Base-by-base conservation (phyloP, 495 filamentous ascomycete genomes). In the Penicillium cosmopolitanum region DNA sequence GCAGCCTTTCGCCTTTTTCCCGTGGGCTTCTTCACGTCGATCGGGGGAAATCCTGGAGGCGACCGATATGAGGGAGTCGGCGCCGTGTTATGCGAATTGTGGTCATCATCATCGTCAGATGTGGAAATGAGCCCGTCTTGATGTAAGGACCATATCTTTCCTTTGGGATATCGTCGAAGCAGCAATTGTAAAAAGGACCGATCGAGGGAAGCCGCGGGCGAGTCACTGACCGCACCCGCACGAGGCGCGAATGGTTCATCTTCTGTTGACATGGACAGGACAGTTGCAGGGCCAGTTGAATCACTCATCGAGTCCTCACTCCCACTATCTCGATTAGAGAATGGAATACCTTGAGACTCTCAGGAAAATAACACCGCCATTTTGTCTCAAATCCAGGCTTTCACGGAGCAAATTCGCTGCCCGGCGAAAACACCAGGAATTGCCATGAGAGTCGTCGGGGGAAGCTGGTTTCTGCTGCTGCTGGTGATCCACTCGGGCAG, bases 61-160 rank as follows among this genome's bases (percentile, higher is more conserved):
- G 66, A 71, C 0, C 50, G 60, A 35, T 40, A 60, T 28, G 36
- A 19, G 23, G 25, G 33, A 3, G 59, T 54, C 10, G 63, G 61
- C 2, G 54, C 60, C 40, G 42, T 63, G 31, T 67, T 46, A 42
- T 71, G 58, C 65, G 72, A 54, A 19, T 63, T 31, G 6, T 1
- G 51, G 12, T 65, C 63, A 8, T 78, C 77, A 48, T 71, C 68
- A 48, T 80, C 77, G 31, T 77, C 76, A 1, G 77, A 80, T 11
- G 73, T 74, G 1, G 75, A 76, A 4, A 80, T 54, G 28, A 71
- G 52, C 2, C 77, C 73, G 52, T 82, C 80, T 4, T 73, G 79
- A 50, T 89, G 85, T 61, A 87, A 87, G 15, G 82, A 84, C 82
- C 86, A 90, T 10, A 91, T 69, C 50, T 85, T 83, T 6, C 88